Conservation (phyloP, 169 alveolate species). For the Cryptosporidium parvum region DNA sequence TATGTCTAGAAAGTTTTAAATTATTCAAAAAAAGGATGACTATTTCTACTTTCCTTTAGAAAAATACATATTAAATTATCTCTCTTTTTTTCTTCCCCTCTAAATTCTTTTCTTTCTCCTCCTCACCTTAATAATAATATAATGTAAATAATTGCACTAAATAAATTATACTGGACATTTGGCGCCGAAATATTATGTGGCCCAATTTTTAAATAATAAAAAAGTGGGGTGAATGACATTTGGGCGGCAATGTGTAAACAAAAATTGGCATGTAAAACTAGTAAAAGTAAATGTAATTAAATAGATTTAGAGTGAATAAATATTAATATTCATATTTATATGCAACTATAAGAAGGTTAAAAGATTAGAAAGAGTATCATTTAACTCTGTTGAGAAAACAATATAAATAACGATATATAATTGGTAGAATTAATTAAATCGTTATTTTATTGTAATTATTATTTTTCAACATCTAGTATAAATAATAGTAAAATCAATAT, state of each 20-base stretch:
- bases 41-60: too few species aligned
- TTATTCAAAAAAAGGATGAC: too few species aligned
- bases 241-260: slow-evolving; percentile 36
- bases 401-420: background rate
- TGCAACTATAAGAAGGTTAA: background rate
- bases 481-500: too few species aligned
- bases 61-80: too few species aligned
- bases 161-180: background rate
- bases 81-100: background rate
- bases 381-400: background rate
- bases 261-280: slow-evolving; percentile 51
- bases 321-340: background rate
- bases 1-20: too few species aligned
- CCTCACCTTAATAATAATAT: too few species aligned
- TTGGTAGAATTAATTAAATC: too few species aligned
- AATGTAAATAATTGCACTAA: background rate
- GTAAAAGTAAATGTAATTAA: slow-evolving; percentile 20
- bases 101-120: background rate
- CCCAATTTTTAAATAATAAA: background rate
- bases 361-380: background rate
- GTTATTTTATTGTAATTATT: too few species aligned
- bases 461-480: background rate
- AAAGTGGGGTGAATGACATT: slow-evolving; percentile 60
- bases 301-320: slow-evolving; percentile 5
- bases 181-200: slow-evolving; percentile 29